Evolutionary conservation across 2,329 filamentous ascomycete species (phyloP).

Genomic region (Botrytis squamosa): DNA sequence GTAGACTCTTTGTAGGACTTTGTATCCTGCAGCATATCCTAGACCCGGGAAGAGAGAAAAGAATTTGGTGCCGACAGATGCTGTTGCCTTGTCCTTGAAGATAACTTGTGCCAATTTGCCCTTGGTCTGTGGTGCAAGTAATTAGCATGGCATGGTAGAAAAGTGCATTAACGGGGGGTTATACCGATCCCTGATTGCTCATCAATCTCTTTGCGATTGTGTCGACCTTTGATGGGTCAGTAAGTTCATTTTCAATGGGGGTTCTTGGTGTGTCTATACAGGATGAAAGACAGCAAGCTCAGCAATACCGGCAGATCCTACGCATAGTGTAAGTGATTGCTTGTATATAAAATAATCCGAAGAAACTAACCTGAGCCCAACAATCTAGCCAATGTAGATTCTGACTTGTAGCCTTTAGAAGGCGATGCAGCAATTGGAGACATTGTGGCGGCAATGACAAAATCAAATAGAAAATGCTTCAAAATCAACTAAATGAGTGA

Average conservation of each 20-base stretch:
- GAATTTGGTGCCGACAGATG: conserved; percentile 73
- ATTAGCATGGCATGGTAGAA: conserved; percentile 30
- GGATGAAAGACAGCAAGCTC: conserved; percentile 93
- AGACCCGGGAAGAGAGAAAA: conserved; percentile 95
- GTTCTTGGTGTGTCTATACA: conserved; percentile 48
- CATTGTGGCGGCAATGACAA: conserved; percentile 23
- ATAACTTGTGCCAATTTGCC: conserved; percentile 75
- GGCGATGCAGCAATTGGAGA: conserved; percentile 37
- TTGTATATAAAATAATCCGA: conserved; percentile 11
- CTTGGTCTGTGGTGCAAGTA: conserved; percentile 46
- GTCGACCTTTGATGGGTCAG: conserved; percentile 67
- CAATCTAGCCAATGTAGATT: conserved; percentile 84
- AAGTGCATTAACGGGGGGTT: neutral
- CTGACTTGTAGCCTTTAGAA: conserved; percentile 67
- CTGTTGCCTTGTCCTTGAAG: conserved; percentile 83
- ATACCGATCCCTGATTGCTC: conserved; percentile 85
- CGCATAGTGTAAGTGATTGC: conserved; percentile 26
- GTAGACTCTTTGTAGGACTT: conserved; percentile 95
- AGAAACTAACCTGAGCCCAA: conserved; percentile 76
- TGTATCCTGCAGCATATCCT: conserved; percentile 97
- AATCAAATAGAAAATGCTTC: conserved; percentile 7
- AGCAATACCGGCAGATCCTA: conserved; percentile 88
- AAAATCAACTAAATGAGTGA: conserved; percentile 21
- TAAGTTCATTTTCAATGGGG: conserved; percentile 23
- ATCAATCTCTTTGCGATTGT: conserved; percentile 98